These are phyloP conservation scores for Trametes pubescens DNA, from an alignment of 1,284 basidiomycete species.

Conservation along the genomic window DNA sequence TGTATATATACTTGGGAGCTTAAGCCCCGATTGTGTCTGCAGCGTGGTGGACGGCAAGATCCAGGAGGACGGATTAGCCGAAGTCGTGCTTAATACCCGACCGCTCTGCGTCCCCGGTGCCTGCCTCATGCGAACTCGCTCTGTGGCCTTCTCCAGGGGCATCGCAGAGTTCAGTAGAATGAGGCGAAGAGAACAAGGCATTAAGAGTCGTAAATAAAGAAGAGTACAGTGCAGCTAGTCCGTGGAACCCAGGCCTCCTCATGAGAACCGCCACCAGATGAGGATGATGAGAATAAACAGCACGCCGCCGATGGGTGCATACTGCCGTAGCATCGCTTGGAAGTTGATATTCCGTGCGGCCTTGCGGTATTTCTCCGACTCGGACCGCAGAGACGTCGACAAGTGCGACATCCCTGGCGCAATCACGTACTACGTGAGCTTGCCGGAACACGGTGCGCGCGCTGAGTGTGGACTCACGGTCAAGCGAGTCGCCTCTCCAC, in stretches of 20 bases:
- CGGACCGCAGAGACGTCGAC: conserved; percentile 95
- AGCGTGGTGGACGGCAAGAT: conserved; percentile 40
- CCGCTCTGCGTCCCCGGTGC: conserved; percentile 9
- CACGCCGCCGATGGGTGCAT: conserved; percentile 89
- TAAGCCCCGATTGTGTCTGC: conserved; percentile 29
- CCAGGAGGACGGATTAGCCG: conserved; percentile 29
- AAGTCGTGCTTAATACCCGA: conserved; percentile 23
- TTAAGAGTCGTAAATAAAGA: conserved; percentile 24
- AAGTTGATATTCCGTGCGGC: conserved; percentile 96
- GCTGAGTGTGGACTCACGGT: conserved; percentile 64
- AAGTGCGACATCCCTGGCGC: conserved; percentile 92
- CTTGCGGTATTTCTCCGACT: conserved; percentile 97
- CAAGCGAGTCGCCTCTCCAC: conserved; percentile 97
- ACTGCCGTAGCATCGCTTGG: conserved; percentile 94
- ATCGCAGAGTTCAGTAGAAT: neutral
- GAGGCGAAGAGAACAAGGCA: conserved; percentile 16
- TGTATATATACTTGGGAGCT: conserved; percentile 33
- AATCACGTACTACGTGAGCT: neutral
- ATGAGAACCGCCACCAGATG: conserved; percentile 91
- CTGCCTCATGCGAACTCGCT: neutral
- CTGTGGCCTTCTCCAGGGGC: neutral
- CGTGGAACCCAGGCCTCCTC: conserved; percentile 16
- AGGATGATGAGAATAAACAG: conserved; percentile 85
- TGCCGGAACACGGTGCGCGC: conserved; percentile 1
- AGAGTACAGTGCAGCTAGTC: conserved; percentile 24